Conservation (phyloP, 352 stramenopile genomes). For the Thalassiosira hispida region DNA sequence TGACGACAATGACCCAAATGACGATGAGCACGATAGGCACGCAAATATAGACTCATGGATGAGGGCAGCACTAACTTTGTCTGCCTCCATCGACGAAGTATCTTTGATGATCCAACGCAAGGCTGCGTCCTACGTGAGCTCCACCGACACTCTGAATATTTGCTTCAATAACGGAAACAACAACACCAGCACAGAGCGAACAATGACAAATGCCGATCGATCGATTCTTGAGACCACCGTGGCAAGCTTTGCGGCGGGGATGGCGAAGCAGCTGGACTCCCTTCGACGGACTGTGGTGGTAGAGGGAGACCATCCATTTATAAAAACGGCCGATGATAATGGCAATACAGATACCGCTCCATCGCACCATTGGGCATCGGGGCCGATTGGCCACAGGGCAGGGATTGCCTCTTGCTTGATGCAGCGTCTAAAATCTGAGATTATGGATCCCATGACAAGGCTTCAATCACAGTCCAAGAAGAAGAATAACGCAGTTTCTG, state of each 20-base stretch:
- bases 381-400: constrained; percentile 48
- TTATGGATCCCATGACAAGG: constrained; percentile 71
- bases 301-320: constrained; percentile 41
- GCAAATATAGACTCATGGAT: constrained; percentile 46
- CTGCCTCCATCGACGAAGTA: constrained; percentile 51
- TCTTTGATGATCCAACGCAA: constrained; percentile 45
- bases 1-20: neutral
- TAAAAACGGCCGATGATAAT: constrained; percentile 7
- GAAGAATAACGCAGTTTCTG: constrained; percentile 23
- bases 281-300: constrained; percentile 62
- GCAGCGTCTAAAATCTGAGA: constrained; percentile 61
- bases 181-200: neutral
- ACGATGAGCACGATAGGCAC: neutral
- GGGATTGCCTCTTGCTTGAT: constrained; percentile 76
- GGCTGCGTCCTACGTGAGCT: constrained; percentile 35
- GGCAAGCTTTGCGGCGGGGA: constrained; percentile 75
- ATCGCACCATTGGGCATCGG: constrained; percentile 54
- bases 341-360: constrained; percentile 5
- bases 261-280: constrained; percentile 76
- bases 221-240: constrained; percentile 78
- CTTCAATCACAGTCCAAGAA: constrained; percentile 24
- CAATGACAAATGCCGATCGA: constrained; percentile 71
- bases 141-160: constrained; percentile 45
- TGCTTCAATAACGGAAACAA: constrained; percentile 21
- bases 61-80: constrained; percentile 43